Evolutionary conservation across 192 early-diverging fungal species (phyloP), one percentile per base, ranked within the genome.

Genomic region (Umbelopsis ramanniana): DNA sequence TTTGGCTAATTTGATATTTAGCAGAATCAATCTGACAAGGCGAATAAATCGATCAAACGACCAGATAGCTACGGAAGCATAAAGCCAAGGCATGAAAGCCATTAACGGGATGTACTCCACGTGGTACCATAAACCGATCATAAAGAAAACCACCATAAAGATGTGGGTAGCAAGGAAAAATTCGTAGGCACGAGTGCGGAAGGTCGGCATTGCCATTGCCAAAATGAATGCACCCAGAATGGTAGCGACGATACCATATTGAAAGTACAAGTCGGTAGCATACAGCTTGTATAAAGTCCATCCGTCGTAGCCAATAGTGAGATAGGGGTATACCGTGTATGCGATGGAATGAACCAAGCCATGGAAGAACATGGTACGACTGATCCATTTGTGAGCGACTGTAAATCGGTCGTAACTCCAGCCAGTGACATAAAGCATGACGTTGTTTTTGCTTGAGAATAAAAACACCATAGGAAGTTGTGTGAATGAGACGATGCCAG

Each of bases 391-490:
- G 52, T 71, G 70, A 11, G 54, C 54, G 4, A 71, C 52, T 11
- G 35, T 53, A 14, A 71, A 71, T 19, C 70, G 29, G 19, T 71
- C 70, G 43, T 71, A 71, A 43, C 52, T 71, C 70, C 70, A 71
- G 9, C 70, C 70, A 10, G 70, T 71, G n/a, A 71, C 15, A 52
- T 38, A 71, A 7, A 71, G 21, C 1, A 71, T 15, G 8, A 71
- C 29, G 40, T 71, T 71, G 24, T 71, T 71, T 71, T 53, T 24
- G 21, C 70, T 52, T 19, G 52, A 52, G 43, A 71, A 71, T 29
- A 71, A 29, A 22, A 40, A 71, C 17, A 71, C 23, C 70, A 71
- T 57, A 12, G 70, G 70, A 33, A 71, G 43, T 15, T 57, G 54
- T 24, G 70, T 45, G 17, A 71, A 71, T n/a, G 52, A 22, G 1